Conservation (phyloP, 164 flowering plant genomes). For the Euptelea pleiosperma region DNA sequence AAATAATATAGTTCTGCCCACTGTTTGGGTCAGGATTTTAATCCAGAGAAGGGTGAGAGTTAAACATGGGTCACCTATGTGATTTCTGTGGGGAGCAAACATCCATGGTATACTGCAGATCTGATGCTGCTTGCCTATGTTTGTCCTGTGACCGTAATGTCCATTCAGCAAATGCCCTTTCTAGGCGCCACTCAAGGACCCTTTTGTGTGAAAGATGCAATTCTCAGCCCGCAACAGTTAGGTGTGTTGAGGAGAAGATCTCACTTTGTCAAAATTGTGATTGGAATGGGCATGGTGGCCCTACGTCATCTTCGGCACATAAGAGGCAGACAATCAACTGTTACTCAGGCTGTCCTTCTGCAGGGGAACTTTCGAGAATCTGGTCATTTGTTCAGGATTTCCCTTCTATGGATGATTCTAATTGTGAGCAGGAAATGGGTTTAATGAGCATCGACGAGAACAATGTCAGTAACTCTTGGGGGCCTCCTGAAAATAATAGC, state of each 20-base stretch:
- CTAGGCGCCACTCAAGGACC: constrained; percentile 82
- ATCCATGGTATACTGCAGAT: constrained; percentile 81
- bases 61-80: constrained; percentile 72
- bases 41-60: constrained; percentile 4
- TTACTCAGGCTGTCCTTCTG: constrained; percentile 91
- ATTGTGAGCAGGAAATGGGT: constrained; percentile 60
- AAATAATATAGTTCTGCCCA: background rate
- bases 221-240: constrained; percentile 70
- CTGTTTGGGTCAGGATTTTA: constrained; percentile 2
- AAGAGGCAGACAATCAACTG: constrained; percentile 64
- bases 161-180: constrained; percentile 93
- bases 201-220: constrained; percentile 84
- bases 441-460: constrained; percentile 65
- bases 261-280: constrained; percentile 92
- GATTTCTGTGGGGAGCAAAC: constrained; percentile 86
- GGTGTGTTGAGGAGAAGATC: constrained; percentile 65
- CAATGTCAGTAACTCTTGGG: constrained; percentile 22
- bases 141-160: constrained; percentile 89
- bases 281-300: constrained; percentile 53
- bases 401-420: constrained; percentile 43
- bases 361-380: constrained; percentile 65
- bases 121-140: constrained; percentile 89
- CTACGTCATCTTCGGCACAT: constrained; percentile 40
- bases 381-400: constrained; percentile 67
- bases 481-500: constrained; percentile 25